Percentiles rank a stretch among this genome's conserved stretches.
These are phyloP conservation scores for Kodamaea suecica DNA, from an alignment of 1,139 yeast species.

Conservation along the genomic window DNA sequence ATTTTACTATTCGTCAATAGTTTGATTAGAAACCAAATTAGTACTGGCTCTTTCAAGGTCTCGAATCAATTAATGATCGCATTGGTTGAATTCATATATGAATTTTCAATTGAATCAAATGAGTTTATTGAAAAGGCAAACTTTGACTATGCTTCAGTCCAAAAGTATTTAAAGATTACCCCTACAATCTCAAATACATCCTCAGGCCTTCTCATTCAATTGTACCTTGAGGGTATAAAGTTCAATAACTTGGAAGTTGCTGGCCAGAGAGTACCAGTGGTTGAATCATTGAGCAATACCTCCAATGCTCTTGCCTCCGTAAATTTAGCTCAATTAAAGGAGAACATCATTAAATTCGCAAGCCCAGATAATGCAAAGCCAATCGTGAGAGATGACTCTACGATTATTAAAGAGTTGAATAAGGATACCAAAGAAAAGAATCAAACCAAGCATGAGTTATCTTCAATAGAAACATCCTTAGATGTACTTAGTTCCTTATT, in stretches of 20 bases:
- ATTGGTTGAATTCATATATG: conserved; percentile 60
- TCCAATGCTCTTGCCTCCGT: conserved; percentile 32
- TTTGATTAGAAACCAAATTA: conserved; percentile 31
- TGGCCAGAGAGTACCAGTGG: conserved; percentile 6
- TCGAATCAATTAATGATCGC: conserved; percentile 48
- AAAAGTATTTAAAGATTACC: conserved; percentile 16
- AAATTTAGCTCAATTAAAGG: conserved; percentile 40
- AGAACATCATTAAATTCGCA: conserved; percentile 22
- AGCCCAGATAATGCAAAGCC: conserved; percentile 42
- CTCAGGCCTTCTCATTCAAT: conserved; percentile 37
- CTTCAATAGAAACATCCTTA: conserved; percentile 64
- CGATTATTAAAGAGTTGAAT: conserved; percentile 24
- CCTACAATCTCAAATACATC: conserved; percentile 24
- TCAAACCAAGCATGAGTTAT: conserved; percentile 52
- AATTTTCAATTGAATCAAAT: conserved; percentile 62
- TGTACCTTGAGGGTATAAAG: conserved; percentile 58
- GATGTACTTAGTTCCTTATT: conserved; percentile 75
- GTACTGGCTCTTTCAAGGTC: conserved; percentile 30
- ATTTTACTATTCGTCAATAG: conserved; percentile 43
- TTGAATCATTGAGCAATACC: conserved; percentile 19
- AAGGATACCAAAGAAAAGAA: conserved; percentile 20
- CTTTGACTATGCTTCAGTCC: conserved; percentile 22
- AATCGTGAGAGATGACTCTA: conserved; percentile 20
- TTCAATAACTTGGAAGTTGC: conserved; percentile 54
- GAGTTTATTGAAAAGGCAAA: conserved; percentile 47